A percentile compares a stretch with the other conserved stretches of the same genome.
Conservation (phyloP, 495 filamentous ascomycete species). For the Xylaria grammica region DNA sequence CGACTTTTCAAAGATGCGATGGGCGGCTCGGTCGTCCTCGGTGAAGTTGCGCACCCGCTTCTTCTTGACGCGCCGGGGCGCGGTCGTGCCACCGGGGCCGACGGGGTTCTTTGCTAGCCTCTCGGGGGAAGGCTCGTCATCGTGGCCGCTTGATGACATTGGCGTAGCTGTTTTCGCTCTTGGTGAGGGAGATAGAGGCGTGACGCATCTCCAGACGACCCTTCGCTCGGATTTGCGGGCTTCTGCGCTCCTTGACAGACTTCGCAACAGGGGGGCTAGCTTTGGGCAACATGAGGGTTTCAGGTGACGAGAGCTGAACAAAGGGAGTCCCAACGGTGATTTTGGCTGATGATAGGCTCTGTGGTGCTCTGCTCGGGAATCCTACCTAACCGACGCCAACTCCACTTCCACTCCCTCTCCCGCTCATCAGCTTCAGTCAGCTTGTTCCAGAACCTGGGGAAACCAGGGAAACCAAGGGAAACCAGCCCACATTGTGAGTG, state of each 20-base stretch:
- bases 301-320: slow-evolving; percentile 17
- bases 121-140: slow-evolving; percentile 24
- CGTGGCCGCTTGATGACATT: slow-evolving; percentile 28
- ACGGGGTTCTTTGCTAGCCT: slow-evolving; percentile 9
- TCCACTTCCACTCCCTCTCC: slow-evolving; percentile 23
- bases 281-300: slow-evolving; percentile 11
- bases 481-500: slow-evolving; percentile 14
- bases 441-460: slow-evolving; percentile 26
- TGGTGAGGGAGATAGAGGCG: slow-evolving; percentile 7
- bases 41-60: slow-evolving; percentile 36
- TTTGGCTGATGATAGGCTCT: slow-evolving; percentile 21
- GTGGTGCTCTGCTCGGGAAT: slow-evolving; percentile 18
- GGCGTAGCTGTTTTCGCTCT: slow-evolving; percentile 19
- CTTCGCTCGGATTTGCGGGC: slow-evolving; percentile 11
- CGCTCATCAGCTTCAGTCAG: slow-evolving; percentile 28
- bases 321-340: slow-evolving; percentile 5
- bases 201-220: slow-evolving; percentile 21
- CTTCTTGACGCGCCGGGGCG: slow-evolving; percentile 22
- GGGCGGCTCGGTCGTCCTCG: slow-evolving; percentile 32
- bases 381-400: slow-evolving; percentile 22
- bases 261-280: slow-evolving; percentile 8
- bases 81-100: slow-evolving; percentile 9
- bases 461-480: neutral
- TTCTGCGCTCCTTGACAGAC: slow-evolving; percentile 13
- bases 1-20: slow-evolving; percentile 32